Conservation (phyloP, 1,139 yeast genomes). For the Pichia sp. region DNA sequence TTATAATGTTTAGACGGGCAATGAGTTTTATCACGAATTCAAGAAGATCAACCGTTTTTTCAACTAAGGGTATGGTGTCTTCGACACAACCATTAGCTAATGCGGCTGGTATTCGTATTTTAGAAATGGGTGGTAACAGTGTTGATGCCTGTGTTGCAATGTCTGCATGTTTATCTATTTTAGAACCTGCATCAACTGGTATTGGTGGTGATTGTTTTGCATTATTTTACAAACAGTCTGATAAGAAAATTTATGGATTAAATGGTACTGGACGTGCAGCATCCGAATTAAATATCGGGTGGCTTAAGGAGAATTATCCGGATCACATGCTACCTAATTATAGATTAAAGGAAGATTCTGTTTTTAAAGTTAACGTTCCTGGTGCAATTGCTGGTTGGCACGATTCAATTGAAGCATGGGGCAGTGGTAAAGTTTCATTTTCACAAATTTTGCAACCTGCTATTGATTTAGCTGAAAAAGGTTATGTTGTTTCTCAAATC, state of each 20-base stretch:
- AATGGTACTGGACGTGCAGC: conserved; percentile 80
- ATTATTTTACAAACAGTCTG: conserved; percentile 47
- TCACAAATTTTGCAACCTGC: conserved; percentile 64
- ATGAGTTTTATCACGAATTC: conserved; percentile 34
- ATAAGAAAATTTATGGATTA: conserved; percentile 53
- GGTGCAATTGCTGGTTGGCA: conserved; percentile 78
- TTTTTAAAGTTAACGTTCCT: conserved; percentile 63
- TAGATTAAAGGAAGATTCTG: conserved; percentile 43
- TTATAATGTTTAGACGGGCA: no score
- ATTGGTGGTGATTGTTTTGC: conserved; percentile 82
- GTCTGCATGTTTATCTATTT: conserved; percentile 64
- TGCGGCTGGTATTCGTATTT: conserved; percentile 63
- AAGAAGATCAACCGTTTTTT: conserved; percentile 71
- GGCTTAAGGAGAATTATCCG: conserved; percentile 36
- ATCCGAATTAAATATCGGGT: conserved; percentile 42
- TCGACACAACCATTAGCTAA: conserved; percentile 75
- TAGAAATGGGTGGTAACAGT: conserved; percentile 72
- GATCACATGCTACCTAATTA: conserved; percentile 22
- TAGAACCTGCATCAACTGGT: conserved; percentile 77
- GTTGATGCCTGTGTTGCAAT: conserved; percentile 78
- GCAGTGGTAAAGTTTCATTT: conserved; percentile 59
- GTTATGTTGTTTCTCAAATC: conserved; percentile 59
- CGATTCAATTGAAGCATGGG: conserved; percentile 65
- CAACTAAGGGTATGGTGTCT: conserved; percentile 68
- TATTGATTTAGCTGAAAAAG: conserved; percentile 60